phyloP scores from a whole-genome alignment of 306 rosid genomes.

The Dalbergia cochinchinensis region DNA sequence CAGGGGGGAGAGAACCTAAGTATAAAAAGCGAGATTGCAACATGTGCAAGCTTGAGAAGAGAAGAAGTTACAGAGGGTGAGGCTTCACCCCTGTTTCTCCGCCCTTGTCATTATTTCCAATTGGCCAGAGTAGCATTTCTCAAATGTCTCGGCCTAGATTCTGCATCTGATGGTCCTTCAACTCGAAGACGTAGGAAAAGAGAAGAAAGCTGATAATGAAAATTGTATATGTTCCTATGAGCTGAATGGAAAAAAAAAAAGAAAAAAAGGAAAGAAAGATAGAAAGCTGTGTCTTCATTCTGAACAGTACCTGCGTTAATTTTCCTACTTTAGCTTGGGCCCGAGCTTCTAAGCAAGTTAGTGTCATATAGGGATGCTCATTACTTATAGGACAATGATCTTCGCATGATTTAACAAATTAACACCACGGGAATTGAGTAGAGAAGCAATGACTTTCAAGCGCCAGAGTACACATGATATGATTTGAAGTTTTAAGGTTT shows the following conservation, averaged over 20 bases:
- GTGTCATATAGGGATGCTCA: neutral
- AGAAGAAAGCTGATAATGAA: constrained; percentile 53
- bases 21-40: constrained; percentile 59
- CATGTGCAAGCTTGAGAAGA: constrained; percentile 55
- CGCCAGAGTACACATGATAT: no score
- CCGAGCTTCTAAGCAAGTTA: neutral
- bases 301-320: neutral
- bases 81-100: constrained; percentile 48
- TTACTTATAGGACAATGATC: neutral
- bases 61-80: constrained; percentile 59
- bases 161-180: constrained; percentile 54
- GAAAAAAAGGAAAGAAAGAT: no score
- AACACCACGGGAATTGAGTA: neutral
- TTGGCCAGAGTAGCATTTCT: constrained; percentile 79
- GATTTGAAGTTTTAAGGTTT: no score
- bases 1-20: constrained; percentile 58
- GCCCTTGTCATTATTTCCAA: constrained; percentile 76
- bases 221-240: neutral
- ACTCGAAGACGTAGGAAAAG: constrained; percentile 55
- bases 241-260: no score
- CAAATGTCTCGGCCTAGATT: constrained; percentile 83
- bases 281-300: neutral
- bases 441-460: neutral
- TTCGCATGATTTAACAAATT: constrained; percentile 13
- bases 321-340: neutral